Conservation (phyloP, 139 green algal genomes). For the Penium margaritaceum region DNA sequence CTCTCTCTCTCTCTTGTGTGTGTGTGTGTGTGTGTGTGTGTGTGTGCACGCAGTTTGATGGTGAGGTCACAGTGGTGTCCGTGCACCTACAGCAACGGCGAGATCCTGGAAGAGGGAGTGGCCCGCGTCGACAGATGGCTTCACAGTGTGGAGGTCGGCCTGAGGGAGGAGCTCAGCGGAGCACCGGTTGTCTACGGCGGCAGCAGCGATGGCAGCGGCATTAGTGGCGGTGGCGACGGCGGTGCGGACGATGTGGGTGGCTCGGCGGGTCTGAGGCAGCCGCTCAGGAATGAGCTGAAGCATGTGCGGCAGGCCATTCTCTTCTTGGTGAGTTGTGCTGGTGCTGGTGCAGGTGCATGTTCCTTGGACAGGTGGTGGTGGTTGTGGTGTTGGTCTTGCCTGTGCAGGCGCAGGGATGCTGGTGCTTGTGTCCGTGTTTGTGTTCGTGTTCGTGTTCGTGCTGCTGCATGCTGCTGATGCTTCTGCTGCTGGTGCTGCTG, state of each 20-base stretch:
- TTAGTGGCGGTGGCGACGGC: neutral
- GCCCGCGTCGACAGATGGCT: slow-evolving; percentile 13
- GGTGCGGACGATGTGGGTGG: neutral
- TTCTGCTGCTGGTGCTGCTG: neutral
- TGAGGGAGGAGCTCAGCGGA: neutral
- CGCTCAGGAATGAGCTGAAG: slow-evolving; percentile 15
- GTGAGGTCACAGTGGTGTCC: slow-evolving; percentile 17
- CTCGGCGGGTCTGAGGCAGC: neutral
- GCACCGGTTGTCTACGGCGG: too few relatives aligned
- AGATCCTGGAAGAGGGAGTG: slow-evolving; percentile 10
- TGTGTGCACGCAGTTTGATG: slow-evolving; percentile 17
- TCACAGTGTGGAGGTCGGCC: neutral
- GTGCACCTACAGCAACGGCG: slow-evolving; percentile 31
- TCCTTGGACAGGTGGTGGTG: neutral
- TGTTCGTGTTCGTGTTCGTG: neutral
- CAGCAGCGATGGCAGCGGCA: too few relatives aligned
- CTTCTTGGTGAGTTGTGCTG: slow-evolving; percentile 10
- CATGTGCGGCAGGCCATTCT: slow-evolving; percentile 10
- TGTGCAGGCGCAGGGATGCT: neutral
- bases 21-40: too few relatives aligned
- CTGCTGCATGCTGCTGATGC: neutral
- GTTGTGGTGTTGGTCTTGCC: neutral
- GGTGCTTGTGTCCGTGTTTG: neutral
- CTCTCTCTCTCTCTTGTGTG: too few relatives aligned
- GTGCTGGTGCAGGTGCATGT: neutral